Evolutionary conservation across 768 basidiomycete species (phyloP).

Genomic region (Serendipita sp.): DNA sequence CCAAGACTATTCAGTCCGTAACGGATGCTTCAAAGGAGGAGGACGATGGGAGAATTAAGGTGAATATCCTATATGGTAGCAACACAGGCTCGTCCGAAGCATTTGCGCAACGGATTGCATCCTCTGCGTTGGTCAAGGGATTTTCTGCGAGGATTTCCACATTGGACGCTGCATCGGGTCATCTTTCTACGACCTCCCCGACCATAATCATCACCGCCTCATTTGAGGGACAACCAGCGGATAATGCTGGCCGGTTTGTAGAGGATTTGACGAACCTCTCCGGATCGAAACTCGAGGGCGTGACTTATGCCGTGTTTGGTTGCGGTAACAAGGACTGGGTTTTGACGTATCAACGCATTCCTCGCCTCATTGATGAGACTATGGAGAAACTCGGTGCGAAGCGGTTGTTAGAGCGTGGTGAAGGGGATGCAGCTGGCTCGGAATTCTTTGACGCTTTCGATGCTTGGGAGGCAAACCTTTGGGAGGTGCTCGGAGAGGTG

Average conservation of each 20-base stretch:
- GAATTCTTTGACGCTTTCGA: conserved; percentile 33
- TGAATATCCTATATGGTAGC: conserved; percentile 31
- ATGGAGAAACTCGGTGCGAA: conserved; percentile 23
- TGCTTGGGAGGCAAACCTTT: conserved; percentile 26
- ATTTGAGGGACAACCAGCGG: conserved; percentile 35
- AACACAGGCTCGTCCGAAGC: conserved; percentile 36
- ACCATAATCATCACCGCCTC: conserved; percentile 32
- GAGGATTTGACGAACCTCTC: conserved; percentile 25
- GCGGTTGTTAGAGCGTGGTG: conserved; percentile 25
- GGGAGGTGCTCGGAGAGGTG: conserved; percentile 25
- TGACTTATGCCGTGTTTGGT: conserved; percentile 32
- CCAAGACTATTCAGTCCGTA: background rate
- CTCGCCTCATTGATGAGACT: conserved; percentile 25
- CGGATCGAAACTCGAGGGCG: conserved; percentile 17
- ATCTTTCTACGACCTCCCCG: conserved; percentile 30
- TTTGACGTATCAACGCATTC: conserved; percentile 32
- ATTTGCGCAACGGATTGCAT: conserved; percentile 31
- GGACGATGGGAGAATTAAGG: conserved; percentile 14
- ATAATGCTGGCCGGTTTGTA: conserved; percentile 33
- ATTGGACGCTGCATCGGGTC: conserved; percentile 25
- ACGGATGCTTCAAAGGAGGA: background rate
- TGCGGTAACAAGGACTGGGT: conserved; percentile 38
- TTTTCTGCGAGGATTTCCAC: conserved; percentile 26
- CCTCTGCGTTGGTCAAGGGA: conserved; percentile 26
- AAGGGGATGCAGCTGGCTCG: conserved; percentile 28